phyloP scores from a whole-genome alignment of 768 basidiomycete genomes.

The Zangia roseola region DNA sequence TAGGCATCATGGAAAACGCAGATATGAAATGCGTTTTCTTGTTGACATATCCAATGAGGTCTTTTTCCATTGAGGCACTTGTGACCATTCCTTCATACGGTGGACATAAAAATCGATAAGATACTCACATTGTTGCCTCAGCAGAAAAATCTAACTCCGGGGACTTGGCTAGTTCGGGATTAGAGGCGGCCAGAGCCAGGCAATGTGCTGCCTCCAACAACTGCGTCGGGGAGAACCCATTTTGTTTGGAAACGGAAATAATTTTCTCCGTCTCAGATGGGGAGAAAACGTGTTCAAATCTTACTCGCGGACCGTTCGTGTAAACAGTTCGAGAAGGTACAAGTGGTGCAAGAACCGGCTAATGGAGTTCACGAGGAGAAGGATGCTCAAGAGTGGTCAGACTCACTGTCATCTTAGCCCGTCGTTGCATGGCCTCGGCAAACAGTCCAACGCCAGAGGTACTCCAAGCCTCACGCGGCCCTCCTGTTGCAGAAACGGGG shows the following conservation, averaged over 20 bases:
- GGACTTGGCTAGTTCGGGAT: neutral
- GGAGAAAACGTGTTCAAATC: slow-evolving; percentile 2
- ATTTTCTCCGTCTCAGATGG: slow-evolving; percentile 2
- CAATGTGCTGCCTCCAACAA: slow-evolving; percentile 16
- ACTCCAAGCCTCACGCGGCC: slow-evolving; percentile 10
- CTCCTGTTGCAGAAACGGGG: slow-evolving; percentile 16
- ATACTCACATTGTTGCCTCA: slow-evolving; percentile 6
- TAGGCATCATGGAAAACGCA: neutral
- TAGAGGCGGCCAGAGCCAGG: slow-evolving; percentile 10
- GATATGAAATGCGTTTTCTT: slow-evolving; percentile 5
- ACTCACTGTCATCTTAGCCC: neutral
- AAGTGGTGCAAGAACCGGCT: slow-evolving; percentile 1
- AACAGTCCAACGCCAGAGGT: slow-evolving; percentile 3
- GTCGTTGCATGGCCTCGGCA: neutral
- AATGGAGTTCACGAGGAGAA: neutral
- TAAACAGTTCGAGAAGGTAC: neutral
- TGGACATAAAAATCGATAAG: neutral
- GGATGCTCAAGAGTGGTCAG: neutral
- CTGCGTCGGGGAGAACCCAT: slow-evolving; percentile 1
- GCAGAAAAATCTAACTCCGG: slow-evolving; percentile 5
- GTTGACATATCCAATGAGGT: neutral
- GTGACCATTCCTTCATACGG: neutral
- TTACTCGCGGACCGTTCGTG: neutral
- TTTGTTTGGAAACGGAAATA: slow-evolving; percentile 1
- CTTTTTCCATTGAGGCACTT: slow-evolving; percentile 3